These are phyloP conservation scores for Amoeboradix gromovi DNA, from an alignment of 371 early-diverging fungal species.

Conservation along the genomic window DNA sequence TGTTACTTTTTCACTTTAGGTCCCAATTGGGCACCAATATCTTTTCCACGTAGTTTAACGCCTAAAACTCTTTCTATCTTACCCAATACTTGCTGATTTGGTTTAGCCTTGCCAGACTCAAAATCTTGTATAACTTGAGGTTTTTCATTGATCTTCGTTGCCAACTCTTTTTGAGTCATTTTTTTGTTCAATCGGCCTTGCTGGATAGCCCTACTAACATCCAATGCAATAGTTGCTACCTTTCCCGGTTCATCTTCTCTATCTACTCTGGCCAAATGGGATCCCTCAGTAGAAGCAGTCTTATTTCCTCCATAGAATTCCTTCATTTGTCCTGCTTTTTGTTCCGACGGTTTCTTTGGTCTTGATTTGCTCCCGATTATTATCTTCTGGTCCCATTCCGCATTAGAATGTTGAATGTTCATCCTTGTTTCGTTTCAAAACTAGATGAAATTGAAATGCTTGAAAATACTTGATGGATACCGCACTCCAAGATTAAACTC, in stretches of 20 bases:
- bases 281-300: not conserved
- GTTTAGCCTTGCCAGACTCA: conserved; percentile 52
- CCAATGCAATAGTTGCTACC: conserved; percentile 23
- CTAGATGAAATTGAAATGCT: too few relatives aligned
- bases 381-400: not conserved
- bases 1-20: too few relatives aligned
- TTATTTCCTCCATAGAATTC: not conserved
- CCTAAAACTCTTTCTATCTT: conserved; percentile 44
- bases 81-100: conserved; percentile 63
- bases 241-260: not conserved
- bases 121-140: conserved; percentile 45
- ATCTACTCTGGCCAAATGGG: not conserved
- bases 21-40: not conserved
- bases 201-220: conserved; percentile 55
- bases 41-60: conserved; percentile 1
- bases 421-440: too few relatives aligned
- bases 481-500: too few relatives aligned
- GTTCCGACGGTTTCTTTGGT: not conserved
- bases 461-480: too few relatives aligned
- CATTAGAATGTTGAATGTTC: conserved; percentile 1
- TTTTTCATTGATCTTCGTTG: conserved; percentile 39
- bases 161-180: conserved; percentile 53
- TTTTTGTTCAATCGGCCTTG: conserved; percentile 42
- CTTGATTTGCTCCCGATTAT: not conserved
- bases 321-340: not conserved